A percentile compares a stretch with the other conserved stretches of the same genome.
These are phyloP conservation scores for Boletellus ananiceps DNA, from an alignment of 768 basidiomycete species.

Conservation along the genomic window DNA sequence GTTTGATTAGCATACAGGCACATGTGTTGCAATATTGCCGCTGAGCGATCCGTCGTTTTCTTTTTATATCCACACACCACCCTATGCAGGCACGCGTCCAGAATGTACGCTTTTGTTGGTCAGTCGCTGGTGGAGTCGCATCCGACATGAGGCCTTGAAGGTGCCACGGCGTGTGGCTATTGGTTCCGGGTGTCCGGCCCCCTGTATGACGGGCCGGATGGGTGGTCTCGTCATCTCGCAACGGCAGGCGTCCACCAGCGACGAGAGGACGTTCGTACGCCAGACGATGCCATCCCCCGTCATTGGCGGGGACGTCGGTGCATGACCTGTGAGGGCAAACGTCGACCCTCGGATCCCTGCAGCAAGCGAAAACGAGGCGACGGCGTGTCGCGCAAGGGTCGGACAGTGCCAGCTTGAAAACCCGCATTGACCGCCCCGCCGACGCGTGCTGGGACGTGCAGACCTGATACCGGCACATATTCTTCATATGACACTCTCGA, in stretches of 20 bases:
- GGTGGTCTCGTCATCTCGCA: background rate
- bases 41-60: background rate
- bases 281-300: background rate
- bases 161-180: no score
- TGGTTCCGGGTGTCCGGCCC: no score
- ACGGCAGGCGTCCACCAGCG: background rate
- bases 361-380: slow-evolving; percentile 23
- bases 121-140: no score
- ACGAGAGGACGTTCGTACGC: no score
- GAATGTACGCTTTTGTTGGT: no score
- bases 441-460: background rate
- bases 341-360: slow-evolving; percentile 10
- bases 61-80: slow-evolving; percentile 2
- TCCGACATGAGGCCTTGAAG: no score
- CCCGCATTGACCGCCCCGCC: slow-evolving; percentile 3
- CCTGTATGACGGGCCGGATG: no score
- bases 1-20: slow-evolving; percentile 17
- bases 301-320: no score
- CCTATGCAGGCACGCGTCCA: background rate
- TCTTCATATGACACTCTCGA: background rate
- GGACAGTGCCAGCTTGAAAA: background rate
- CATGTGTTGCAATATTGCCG: slow-evolving; percentile 16
- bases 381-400: slow-evolving; percentile 5
- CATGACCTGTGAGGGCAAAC: no score
- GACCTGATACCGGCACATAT: no score